phyloP scores from a whole-genome alignment of 306 rosid genomes.

The Parietaria judaica region DNA sequence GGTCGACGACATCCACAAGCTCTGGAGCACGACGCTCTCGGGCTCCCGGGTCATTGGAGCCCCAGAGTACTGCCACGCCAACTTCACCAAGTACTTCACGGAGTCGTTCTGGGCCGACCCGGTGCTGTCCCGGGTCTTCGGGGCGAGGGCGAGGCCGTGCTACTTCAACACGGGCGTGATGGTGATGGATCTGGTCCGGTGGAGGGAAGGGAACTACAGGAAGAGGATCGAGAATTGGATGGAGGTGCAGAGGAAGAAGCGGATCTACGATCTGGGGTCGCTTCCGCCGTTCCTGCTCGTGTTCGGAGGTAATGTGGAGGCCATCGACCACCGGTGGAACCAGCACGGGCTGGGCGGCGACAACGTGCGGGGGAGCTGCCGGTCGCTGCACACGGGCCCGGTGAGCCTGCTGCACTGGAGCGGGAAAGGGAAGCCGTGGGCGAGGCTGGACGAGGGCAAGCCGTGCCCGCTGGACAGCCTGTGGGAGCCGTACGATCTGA shows the following conservation, averaged over 20 bases:
- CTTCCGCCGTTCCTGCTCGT: constrained; percentile 76
- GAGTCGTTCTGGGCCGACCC: constrained; percentile 82
- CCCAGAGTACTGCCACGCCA: constrained; percentile 96
- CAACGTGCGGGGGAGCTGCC: constrained; percentile 69
- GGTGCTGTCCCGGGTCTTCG: constrained; percentile 50
- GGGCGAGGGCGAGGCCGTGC: neutral
- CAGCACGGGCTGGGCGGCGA: constrained; percentile 98
- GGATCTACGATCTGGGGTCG: constrained; percentile 86
- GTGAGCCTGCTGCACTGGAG: constrained; percentile 92
- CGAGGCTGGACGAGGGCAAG: constrained; percentile 53
- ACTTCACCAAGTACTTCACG: constrained; percentile 87
- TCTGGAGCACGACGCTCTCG: constrained; percentile 49
- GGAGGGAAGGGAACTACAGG: constrained; percentile 67
- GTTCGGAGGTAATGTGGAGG: constrained; percentile 70
- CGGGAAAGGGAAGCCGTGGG: constrained; percentile 99
- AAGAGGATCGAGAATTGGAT: constrained; percentile 81
- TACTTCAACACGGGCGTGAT: constrained; percentile 96
- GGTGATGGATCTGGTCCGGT: constrained; percentile 69
- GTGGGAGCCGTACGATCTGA: too few species aligned
- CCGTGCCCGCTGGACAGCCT: constrained; percentile 52
- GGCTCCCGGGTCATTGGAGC: constrained; percentile 67
- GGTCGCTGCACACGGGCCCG: constrained; percentile 85
- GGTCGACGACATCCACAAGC: constrained; percentile 77
- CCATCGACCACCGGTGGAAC: constrained; percentile 86
- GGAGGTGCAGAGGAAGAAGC: constrained; percentile 63